Evolutionary conservation across 2,329 filamentous ascomycete genomes (phyloP), one percentile per base, ranked within the genome.

Genomic region (Aureobasidium zeae): DNA sequence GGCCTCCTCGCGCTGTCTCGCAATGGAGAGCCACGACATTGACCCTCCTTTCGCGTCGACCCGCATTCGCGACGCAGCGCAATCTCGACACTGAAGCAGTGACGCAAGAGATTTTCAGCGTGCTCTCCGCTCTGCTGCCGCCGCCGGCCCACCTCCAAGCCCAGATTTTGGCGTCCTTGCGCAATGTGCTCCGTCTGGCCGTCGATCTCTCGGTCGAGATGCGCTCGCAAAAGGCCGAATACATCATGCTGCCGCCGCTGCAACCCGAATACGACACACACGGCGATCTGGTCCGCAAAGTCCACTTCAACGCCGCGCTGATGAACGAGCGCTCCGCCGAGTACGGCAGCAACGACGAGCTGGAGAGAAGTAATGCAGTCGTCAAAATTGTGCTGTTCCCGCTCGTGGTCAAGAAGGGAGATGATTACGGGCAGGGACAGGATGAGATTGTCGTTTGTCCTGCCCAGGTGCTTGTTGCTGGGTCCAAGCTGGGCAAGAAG

Each of bases 1-100:
- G 89, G 36, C 86, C 89, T 20, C 72, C 76, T 41, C 76, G 82
- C 47, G 88, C 93, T n/a, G 89, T 98, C 32, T 86, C 91, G 45
- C 87, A 91, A 66, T 98, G 91, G 91, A 86, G 93, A 50, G 88
- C 91, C 44, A 89, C 91, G 28, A 98, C 91, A 10, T 73, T 98
- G 34, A 94, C 87, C 1, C 74, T 98, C 4, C 79, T 98, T 15
- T 79, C 86, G 22, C 83, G 79, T 60, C 78, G 89, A 34, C 76
- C 81, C 11, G 69, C 76, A n/a, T 98, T 96, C 66, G 74, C 77
- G 50, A 71, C 79, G 42, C 87, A 95, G 64, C 83, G 87, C 55
- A 79, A 84, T 44, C 79, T 83, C 55, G 93, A 98, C 64, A 94
- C 87, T 3, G 87, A 96, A 66, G 88, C 88, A 22, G 89, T 98